Evolutionary conservation across 1,284 basidiomycete species (phyloP).

Genomic region (Uromyces viciae-fabae): DNA sequence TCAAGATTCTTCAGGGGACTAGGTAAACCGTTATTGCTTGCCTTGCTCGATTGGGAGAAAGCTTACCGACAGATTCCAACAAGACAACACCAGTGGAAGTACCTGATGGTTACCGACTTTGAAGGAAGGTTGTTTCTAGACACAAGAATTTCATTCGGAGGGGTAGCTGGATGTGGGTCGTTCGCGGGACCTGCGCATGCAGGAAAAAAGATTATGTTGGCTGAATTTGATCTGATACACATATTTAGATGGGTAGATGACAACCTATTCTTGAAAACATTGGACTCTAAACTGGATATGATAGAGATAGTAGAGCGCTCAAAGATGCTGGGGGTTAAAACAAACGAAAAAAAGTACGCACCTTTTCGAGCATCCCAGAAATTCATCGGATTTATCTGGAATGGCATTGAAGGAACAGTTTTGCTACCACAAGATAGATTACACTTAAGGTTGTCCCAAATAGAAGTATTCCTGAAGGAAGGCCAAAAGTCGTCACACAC

Average conservation of each 20-base stretch:
- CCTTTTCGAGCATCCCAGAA: neutral
- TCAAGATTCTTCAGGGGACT: neutral
- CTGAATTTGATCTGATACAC: neutral
- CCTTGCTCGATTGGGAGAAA: neutral
- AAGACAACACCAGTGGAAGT: neutral
- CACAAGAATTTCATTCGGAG: neutral
- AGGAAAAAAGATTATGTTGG: neutral
- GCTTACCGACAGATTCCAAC: neutral
- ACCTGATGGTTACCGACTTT: neutral
- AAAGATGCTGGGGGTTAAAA: neutral
- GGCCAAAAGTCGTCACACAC: neutral
- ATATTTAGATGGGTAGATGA: conserved; percentile 13
- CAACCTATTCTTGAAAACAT: neutral
- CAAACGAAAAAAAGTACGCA: neutral
- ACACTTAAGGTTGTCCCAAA: neutral
- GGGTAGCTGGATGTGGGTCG: neutral
- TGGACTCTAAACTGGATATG: neutral
- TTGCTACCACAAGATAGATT: neutral
- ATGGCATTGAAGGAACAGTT: neutral
- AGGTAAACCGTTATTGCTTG: neutral
- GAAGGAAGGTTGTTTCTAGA: neutral
- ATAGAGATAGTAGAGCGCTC: neutral
- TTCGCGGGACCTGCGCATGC: neutral
- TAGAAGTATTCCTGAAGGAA: neutral
- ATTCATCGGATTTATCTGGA: neutral